Conservation (phyloP, 331 rosid genomes). For the Telfairia occidentalis region DNA sequence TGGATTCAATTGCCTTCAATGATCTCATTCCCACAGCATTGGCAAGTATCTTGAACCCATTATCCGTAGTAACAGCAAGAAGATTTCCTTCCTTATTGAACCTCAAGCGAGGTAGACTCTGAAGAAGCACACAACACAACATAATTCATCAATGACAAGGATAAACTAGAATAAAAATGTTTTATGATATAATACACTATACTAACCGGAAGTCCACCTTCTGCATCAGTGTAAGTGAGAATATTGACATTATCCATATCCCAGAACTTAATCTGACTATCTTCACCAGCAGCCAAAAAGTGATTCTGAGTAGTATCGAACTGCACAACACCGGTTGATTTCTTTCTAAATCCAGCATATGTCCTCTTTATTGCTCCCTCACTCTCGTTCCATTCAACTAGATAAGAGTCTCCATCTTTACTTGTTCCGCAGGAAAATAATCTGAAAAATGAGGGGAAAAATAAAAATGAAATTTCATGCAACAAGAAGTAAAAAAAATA, state of each 20-base stretch:
- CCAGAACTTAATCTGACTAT: slow-evolving; percentile 77
- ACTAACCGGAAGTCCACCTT: slow-evolving; percentile 73
- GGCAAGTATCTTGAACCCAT: slow-evolving; percentile 74
- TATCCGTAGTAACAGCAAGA: slow-evolving; percentile 75
- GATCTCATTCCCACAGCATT: slow-evolving; percentile 57
- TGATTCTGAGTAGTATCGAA: slow-evolving; percentile 76
- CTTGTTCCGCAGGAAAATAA: slow-evolving; percentile 92
- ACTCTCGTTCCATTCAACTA: slow-evolving; percentile 87
- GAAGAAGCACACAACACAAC: slow-evolving; percentile 22
- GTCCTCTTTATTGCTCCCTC: slow-evolving; percentile 72
- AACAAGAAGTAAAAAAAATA: not conserved
- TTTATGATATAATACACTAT: slow-evolving; percentile 11
- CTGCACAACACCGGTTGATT: slow-evolving; percentile 68
- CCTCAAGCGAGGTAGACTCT: slow-evolving; percentile 70
- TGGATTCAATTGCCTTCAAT: slow-evolving; percentile 41
- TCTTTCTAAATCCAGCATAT: slow-evolving; percentile 70
- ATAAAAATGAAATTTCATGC: not conserved
- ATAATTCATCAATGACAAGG: slow-evolving; percentile 12
- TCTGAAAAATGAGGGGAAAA: slow-evolving; percentile 24
- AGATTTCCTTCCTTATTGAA: slow-evolving; percentile 85
- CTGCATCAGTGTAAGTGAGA: slow-evolving; percentile 50
- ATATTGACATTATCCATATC: slow-evolving; percentile 60
- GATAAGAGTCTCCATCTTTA: slow-evolving; percentile 77
- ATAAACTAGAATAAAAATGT: slow-evolving; percentile 10
- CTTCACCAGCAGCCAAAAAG: slow-evolving; percentile 88